Percentiles rank a stretch among this genome's conserved stretches.
phyloP scores from a whole-genome alignment of 164 flowering plant species.

The Kingdonia uniflora region DNA sequence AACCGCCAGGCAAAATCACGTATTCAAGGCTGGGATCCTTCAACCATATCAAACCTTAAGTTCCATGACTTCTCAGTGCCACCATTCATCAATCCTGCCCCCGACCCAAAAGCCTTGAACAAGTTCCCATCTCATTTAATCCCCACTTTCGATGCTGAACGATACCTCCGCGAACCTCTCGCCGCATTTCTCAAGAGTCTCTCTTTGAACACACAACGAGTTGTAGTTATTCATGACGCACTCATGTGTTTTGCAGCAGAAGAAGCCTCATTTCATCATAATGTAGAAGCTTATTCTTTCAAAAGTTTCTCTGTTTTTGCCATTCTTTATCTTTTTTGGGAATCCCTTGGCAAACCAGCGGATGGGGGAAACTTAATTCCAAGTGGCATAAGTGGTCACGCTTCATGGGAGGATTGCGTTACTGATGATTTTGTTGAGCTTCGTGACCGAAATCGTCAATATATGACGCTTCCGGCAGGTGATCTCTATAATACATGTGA shows the following conservation, averaged over 20 bases:
- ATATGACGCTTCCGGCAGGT: neutral
- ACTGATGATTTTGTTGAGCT: neutral
- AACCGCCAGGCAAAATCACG: no score
- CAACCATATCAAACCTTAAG: slow-evolving; percentile 3
- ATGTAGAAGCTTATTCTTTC: slow-evolving; percentile 40
- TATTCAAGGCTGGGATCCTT: slow-evolving; percentile 26
- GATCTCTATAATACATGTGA: neutral
- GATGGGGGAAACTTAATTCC: no score
- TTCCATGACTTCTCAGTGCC: slow-evolving; percentile 27
- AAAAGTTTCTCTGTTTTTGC: slow-evolving; percentile 38
- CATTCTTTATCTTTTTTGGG: slow-evolving; percentile 3
- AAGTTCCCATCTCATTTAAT: no score
- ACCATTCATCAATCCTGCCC: slow-evolving; percentile 25
- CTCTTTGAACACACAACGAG: no score
- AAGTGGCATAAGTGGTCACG: no score
- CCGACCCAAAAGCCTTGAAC: slow-evolving; percentile 31
- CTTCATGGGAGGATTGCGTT: neutral
- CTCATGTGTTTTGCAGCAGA: no score
- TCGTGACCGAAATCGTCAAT: neutral
- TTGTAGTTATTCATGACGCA: no score
- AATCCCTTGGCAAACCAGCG: no score
- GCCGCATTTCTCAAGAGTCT: no score
- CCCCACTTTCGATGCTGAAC: no score
- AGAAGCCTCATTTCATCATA: no score
- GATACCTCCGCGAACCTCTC: slow-evolving; percentile 48